Conservation (phyloP, 306 rosid genomes). For the Cercis canadensis region DNA sequence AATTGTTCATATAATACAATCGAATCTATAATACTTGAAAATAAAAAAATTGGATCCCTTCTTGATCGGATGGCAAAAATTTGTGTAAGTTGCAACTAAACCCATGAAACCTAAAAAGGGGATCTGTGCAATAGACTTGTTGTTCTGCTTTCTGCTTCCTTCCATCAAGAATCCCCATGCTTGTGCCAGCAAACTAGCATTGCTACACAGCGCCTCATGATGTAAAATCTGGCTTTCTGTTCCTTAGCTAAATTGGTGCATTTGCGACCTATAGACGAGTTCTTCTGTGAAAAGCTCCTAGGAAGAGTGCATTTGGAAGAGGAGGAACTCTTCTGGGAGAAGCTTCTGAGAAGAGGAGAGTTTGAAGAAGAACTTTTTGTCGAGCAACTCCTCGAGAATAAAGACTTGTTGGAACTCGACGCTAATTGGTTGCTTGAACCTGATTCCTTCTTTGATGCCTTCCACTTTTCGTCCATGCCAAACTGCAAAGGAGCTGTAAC, state of each 20-base stretch:
- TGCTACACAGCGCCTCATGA: slow-evolving; percentile 91
- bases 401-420: slow-evolving; percentile 47
- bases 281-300: slow-evolving; percentile 74
- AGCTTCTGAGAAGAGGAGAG: slow-evolving; percentile 68
- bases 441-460: slow-evolving; percentile 74
- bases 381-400: slow-evolving; percentile 71
- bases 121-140: slow-evolving; percentile 23
- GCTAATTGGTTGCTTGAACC: slow-evolving; percentile 38
- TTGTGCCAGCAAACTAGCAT: slow-evolving; percentile 99
- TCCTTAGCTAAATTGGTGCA: slow-evolving; percentile 85
- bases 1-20: slow-evolving; percentile 43
- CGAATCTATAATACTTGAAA: slow-evolving; percentile 23
- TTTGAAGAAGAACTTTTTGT: slow-evolving; percentile 70
- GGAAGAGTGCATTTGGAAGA: slow-evolving; percentile 56
- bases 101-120: slow-evolving; percentile 39
- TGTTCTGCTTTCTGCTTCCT: neutral
- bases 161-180: slow-evolving; percentile 67
- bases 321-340: slow-evolving; percentile 64
- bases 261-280: slow-evolving; percentile 68
- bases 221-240: slow-evolving; percentile 92
- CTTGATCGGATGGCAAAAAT: slow-evolving; percentile 42
- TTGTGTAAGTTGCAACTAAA: slow-evolving; percentile 40
- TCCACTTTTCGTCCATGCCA: slow-evolving; percentile 85
- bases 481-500: neutral
- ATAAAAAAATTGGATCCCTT: slow-evolving; percentile 33